Evolutionary conservation across 495 filamentous ascomycete species (phyloP).

Genomic region (Trichoderma reesei): DNA sequence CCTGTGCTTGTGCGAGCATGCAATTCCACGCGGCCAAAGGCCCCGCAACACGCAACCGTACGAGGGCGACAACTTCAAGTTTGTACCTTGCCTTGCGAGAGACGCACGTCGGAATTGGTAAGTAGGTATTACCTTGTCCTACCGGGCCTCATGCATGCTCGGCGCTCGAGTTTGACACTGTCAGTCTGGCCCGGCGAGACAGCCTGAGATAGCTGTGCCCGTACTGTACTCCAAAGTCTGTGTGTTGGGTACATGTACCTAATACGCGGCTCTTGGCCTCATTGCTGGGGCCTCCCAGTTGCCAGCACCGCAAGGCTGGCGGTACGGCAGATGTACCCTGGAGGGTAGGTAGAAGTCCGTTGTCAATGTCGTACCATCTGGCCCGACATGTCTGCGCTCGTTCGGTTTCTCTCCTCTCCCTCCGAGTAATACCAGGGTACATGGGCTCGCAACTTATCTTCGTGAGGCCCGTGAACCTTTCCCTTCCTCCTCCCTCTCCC

Average conservation of each 20-base stretch:
- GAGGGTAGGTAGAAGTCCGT: background rate
- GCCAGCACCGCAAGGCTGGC: background rate
- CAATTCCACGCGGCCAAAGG: conserved; percentile 1
- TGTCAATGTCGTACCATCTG: background rate
- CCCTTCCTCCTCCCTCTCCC: background rate
- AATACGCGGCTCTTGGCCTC: background rate
- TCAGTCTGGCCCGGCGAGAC: background rate
- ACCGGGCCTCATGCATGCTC: background rate
- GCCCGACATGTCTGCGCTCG: background rate
- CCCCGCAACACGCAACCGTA: conserved; percentile 1
- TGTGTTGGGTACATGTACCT: no score
- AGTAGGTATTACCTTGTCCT: no score
- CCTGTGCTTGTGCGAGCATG: background rate
- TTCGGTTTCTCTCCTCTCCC: background rate
- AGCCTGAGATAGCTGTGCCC: background rate
- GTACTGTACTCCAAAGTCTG: no score
- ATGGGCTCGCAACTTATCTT: background rate
- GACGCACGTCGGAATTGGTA: no score
- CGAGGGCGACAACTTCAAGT: background rate
- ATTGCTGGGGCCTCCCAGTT: background rate
- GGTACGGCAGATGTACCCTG: background rate
- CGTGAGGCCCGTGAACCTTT: background rate
- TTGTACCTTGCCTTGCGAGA: no score
- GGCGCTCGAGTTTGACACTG: background rate
- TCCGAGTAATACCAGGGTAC: background rate